A percentile compares a stretch with the other conserved stretches of the same genome.
phyloP scores from a whole-genome alignment of 2,329 filamentous ascomycete genomes.

The Exophiala oligosperma region DNA sequence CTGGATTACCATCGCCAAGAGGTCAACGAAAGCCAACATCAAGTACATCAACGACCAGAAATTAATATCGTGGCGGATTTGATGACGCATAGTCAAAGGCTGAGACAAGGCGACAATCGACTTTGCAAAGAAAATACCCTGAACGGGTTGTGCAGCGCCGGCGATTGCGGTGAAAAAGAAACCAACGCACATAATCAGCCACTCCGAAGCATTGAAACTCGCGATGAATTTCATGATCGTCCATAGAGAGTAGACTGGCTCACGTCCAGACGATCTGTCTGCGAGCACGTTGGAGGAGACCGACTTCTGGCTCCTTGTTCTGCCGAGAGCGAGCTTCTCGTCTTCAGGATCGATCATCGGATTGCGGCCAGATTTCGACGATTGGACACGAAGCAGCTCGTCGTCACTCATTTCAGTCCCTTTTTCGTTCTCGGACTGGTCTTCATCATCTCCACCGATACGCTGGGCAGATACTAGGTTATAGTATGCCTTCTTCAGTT shows the following conservation, averaged over 20 bases:
- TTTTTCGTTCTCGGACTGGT: conserved; percentile 33
- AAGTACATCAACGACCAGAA: conserved; percentile 91
- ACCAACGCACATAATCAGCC: conserved; percentile 1
- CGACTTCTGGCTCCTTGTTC: conserved; percentile 53
- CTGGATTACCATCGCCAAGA: conserved; percentile 67
- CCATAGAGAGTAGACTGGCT: conserved; percentile 67
- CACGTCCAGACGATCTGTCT: conserved; percentile 51
- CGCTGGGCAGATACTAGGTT: conserved; percentile 86
- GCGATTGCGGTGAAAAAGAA: conserved; percentile 61
- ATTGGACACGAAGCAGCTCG: conserved; percentile 35
- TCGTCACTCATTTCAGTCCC: conserved; percentile 31
- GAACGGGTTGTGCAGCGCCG: conserved; percentile 75
- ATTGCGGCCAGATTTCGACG: conserved; percentile 32
- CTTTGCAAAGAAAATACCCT: conserved; percentile 85
- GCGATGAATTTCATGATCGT: conserved; percentile 76
- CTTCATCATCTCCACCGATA: conserved; percentile 61
- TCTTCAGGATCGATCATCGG: conserved; percentile 33
- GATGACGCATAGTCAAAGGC: conserved; percentile 45
- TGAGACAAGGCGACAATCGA: conserved; percentile 72
- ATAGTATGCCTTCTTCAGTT: conserved; percentile 71
- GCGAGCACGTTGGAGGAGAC: conserved; percentile 71
- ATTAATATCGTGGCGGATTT: conserved; percentile 69
- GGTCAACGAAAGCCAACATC: conserved; percentile 74
- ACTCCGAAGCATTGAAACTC: conserved; percentile 69
- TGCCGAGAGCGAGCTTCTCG: conserved; percentile 38